A percentile compares a stretch with the other conserved stretches of the same genome.
phyloP scores from a whole-genome alignment of 306 rosid genomes.

The Castanea sativa region DNA sequence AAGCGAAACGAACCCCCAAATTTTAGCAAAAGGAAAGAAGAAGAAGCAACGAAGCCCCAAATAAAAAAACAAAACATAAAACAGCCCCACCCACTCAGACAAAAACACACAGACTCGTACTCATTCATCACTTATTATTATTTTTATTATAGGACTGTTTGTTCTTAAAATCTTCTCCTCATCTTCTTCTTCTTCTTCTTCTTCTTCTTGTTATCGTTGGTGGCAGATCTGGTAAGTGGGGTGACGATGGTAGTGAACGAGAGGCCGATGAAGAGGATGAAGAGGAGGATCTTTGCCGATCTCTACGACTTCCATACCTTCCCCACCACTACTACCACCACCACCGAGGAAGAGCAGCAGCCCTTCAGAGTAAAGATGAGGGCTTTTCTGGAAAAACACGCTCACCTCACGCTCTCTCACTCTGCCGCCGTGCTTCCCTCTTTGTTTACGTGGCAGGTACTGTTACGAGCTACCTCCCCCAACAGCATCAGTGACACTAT shows the following conservation, averaged over 20 bases:
- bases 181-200: too few relatives aligned
- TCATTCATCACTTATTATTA: too few relatives aligned
- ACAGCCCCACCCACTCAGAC: too few relatives aligned
- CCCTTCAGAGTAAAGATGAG: constrained; percentile 23
- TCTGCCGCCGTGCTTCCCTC: constrained; percentile 22
- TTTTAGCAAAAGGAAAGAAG: too few relatives aligned
- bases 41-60: too few relatives aligned
- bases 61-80: too few relatives aligned
- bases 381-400: constrained; percentile 22
- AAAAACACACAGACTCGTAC: too few relatives aligned
- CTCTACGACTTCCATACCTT: constrained; percentile 29
- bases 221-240: too few relatives aligned
- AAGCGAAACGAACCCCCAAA: too few relatives aligned
- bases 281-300: constrained; percentile 17
- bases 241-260: constrained; percentile 19
- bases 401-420: constrained; percentile 21
- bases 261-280: constrained; percentile 16
- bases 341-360: background rate
- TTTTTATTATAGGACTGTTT: too few relatives aligned
- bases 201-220: too few relatives aligned
- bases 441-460: constrained; percentile 13
- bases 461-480: constrained; percentile 5
- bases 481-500: background rate
- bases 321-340: background rate
- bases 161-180: too few relatives aligned